Base-by-base conservation (phyloP, 352 stramenopile genomes). In the Globisporangium mamillatum region DNA sequence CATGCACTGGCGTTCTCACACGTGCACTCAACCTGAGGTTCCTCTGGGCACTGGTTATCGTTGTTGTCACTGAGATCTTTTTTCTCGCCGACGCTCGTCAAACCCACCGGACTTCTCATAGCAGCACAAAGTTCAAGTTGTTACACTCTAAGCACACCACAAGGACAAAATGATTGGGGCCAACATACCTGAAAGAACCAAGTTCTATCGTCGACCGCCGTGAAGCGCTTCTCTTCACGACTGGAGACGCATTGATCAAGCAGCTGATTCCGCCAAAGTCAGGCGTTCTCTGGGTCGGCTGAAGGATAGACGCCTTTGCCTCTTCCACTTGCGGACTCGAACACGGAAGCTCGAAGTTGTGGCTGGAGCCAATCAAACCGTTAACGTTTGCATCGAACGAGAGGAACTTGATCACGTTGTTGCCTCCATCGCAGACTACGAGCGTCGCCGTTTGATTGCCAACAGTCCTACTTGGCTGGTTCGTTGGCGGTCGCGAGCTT, bases 361-460 rank as follows among this genome's bases (percentile, higher is more conserved):
- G 27, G 20, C 16, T 44, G 4, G 18, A 34, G 12, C 55, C 16
- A 44, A 62, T 24, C 3, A 41, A 52, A 16, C 50, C 58, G 7
- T n/a, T 60, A 29, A 61, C 25, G 4, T 10, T 48, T 12, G n/a
- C 20, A 27, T 48, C 67, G 34, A 66, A 53, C 7, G 67, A 57
- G 27, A 68, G 50, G n/a, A 60, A 55, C 25, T 72, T 46, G 41
- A 77, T 70, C 12, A 73, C 46, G 46, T 77, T 73, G 52, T 64
- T 75, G 6, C 68, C 72, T 1, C 63, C 66, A 29, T 77, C 72
- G 25, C 72, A 77, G 1, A 77, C 68, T 4, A 71, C 63, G 20
- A 77, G 68, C 7, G 44, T 62, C 63, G 27, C 46, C 1, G 27
- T 25, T 22, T 14, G 38, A 18, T 18, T 29, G 18, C n/a, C 12